These are phyloP conservation scores for Stipa capillata DNA, from an alignment of 176 grass and related monocot genomes.

Conservation along the genomic window DNA sequence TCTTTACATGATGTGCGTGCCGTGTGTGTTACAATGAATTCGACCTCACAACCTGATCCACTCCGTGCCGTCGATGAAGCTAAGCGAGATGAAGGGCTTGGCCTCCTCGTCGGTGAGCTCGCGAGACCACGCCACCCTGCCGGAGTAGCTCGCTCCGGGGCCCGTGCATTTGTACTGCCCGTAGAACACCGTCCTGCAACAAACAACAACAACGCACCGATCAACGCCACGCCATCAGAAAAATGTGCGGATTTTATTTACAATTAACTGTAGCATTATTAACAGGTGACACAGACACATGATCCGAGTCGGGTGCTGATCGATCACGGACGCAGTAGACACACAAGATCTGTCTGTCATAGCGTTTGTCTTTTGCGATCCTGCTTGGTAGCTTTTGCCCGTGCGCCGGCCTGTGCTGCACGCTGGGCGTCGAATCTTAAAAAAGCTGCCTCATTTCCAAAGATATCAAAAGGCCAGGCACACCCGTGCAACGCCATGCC, in stretches of 20 bases:
- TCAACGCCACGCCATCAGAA: background rate
- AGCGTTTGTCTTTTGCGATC: background rate
- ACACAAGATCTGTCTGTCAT: background rate
- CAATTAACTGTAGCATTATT: too few relatives aligned
- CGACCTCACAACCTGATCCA: constrained; percentile 51
- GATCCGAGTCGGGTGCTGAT: background rate
- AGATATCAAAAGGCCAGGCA: background rate
- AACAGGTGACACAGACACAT: background rate
- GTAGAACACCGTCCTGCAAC: constrained; percentile 92
- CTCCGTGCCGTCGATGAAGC: constrained; percentile 71
- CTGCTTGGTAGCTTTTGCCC: background rate
- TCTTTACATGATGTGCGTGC: background rate
- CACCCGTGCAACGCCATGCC: constrained; percentile 3
- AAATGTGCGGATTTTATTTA: background rate
- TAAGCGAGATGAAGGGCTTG: constrained; percentile 71
- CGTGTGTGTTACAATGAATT: background rate
- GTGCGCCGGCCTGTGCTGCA: background rate
- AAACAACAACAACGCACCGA: background rate
- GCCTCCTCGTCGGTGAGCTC: constrained; percentile 92
- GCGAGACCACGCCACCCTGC: constrained; percentile 67
- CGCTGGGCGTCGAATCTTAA: background rate
- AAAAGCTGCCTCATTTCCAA: background rate
- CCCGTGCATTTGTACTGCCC: constrained; percentile 96
- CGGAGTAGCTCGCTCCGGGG: constrained; percentile 44
- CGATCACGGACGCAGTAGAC: background rate